Base-by-base conservation (phyloP, 257 asterid genomes). In the Anisodus acutangulus region DNA sequence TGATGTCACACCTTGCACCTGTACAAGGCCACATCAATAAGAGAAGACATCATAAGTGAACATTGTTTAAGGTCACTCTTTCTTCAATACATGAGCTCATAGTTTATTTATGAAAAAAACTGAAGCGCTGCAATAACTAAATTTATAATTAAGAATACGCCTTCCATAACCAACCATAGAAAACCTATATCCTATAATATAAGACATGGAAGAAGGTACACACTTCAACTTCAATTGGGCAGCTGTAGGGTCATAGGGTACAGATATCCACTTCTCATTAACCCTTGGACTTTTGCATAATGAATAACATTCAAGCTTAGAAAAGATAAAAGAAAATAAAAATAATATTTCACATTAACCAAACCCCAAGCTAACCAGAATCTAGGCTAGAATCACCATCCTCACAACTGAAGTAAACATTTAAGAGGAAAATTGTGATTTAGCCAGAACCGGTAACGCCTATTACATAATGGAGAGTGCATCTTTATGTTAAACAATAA, bases 311-410 rank as follows among this genome's bases (percentile, higher is more conserved):
- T 72, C 58, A 26, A 51, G 22, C 59, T 49, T 11, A 11, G 59
- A 49, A 49, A 13, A 74, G 2, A 74, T 22, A 63, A 74, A 47
- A 74, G 2, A 10, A 72, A 74, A 11, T 3, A 3, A 41, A 69
- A 17, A 63, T 26, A 63, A 63, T 10, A 72, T 11, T 47, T 6
- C 72, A 72, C 19, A 47, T 47, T 49, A 49, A 49, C 35, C 35
- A 74, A 49, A 22, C 45, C 13, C 81, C 62, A 74, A 49, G 41
- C 62, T 74, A 74, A 49, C 81, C 81, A 74, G 43, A 22, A 74
- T 12, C 43, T 49, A 49, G 12, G 37, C 58, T 74, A 74, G 49
- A 49, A 49, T 74, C 81, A 49, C 62, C 45, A 74, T 74, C 19
- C 81, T 3, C 60, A 49, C 13, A 8, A 41, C 78, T 69, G 78